Percentiles rank a stretch among this genome's conserved stretches.
Evolutionary conservation across 2,329 filamentous ascomycete genomes (phyloP).

Genomic region (Colletotrichum lupini): DNA sequence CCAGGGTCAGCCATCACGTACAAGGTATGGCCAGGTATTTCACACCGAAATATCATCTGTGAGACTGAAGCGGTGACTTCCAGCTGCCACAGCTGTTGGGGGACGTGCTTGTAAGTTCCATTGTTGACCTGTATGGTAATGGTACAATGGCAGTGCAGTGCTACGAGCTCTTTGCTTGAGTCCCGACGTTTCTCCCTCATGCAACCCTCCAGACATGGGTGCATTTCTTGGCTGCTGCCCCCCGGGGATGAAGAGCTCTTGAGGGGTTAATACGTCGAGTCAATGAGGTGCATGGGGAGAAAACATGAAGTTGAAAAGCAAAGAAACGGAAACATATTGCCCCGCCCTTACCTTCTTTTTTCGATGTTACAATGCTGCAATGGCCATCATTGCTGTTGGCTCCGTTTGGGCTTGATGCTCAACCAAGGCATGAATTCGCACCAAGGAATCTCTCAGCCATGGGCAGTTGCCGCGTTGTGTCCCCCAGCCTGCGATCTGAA

Average conservation of each 20-base stretch:
- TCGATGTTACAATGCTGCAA: not conserved
- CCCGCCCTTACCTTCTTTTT: not conserved
- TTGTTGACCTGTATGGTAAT: not conserved
- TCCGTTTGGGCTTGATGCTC: not conserved
- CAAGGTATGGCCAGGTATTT: no score
- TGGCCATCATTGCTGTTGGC: not conserved
- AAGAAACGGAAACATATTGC: constrained; percentile 6
- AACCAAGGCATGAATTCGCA: not conserved
- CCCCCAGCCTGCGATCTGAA: not conserved
- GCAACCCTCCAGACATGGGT: not conserved
- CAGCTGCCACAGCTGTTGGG: not conserved
- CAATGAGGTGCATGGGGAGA: not conserved
- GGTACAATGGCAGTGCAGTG: no score
- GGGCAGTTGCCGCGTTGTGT: not conserved
- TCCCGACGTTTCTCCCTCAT: not conserved
- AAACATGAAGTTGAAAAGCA: constrained; percentile 4
- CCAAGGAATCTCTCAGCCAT: not conserved
- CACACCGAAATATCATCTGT: not conserved
- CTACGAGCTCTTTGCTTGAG: not conserved
- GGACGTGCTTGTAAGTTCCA: not conserved
- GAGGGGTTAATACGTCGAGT: not conserved
- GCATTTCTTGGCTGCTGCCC: not conserved
- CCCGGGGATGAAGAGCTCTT: not conserved
- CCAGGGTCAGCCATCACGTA: not conserved
- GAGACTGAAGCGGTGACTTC: not conserved